phyloP scores from a whole-genome alignment of 129 eudicot genomes.

The Mikania micrantha region DNA sequence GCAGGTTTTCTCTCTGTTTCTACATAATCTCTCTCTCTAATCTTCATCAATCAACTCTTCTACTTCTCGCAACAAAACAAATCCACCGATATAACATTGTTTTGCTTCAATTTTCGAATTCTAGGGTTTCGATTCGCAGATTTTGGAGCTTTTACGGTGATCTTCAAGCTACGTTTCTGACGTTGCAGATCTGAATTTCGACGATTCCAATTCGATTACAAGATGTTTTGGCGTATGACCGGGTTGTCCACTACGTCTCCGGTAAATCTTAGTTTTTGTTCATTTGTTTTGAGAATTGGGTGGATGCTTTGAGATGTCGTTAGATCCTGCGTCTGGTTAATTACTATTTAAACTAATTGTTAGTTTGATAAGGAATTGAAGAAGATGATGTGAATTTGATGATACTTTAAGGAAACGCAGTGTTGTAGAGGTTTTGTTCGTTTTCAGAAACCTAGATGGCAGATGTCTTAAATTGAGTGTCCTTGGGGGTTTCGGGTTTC shows the following conservation, averaged over 20 bases:
- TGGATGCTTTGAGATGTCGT: conserved; percentile 9
- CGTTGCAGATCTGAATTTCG: conserved; percentile 44
- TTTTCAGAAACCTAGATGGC: not conserved
- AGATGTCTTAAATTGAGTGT: not conserved
- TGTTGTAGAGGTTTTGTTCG: not conserved
- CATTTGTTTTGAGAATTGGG: not conserved
- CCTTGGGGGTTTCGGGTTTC: not conserved
- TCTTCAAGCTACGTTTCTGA: conserved; percentile 21
- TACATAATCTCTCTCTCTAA: not conserved
- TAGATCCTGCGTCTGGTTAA: conserved; percentile 24
- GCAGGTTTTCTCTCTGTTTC: conserved; percentile 14
- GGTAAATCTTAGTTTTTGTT: conserved; percentile 31
- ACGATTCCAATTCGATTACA: conserved; percentile 21
- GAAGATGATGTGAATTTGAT: conserved; percentile 3
- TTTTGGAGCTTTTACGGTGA: conserved; percentile 21
- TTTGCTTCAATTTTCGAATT: conserved; percentile 19
- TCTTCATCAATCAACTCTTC: conserved; percentile 3
- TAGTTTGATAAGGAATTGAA: conserved; percentile 11
- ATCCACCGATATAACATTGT: not conserved
- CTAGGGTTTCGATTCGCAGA: conserved; percentile 29
- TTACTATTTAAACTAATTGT: conserved; percentile 11
- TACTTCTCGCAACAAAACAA: not conserved
- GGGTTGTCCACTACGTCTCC: conserved; percentile 91
- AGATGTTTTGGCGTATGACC: conserved; percentile 96
- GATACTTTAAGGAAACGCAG: not conserved